Conservation (phyloP, 352 stramenopile genomes). For the Stramenopiles sp. region DNA sequence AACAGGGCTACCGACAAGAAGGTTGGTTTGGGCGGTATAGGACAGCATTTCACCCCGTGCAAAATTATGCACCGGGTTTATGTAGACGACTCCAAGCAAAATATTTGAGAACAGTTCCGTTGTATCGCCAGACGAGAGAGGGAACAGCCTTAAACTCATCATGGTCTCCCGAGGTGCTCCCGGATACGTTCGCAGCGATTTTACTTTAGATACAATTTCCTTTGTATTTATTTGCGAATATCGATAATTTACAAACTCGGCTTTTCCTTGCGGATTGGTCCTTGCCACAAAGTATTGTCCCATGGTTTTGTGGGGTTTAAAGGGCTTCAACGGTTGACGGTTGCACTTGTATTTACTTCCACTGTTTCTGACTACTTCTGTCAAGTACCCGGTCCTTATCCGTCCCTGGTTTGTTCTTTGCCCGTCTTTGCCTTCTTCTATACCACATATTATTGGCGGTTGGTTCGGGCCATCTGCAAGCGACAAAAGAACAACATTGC, state of each 20-base stretch:
- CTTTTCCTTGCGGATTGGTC: conserved; percentile 2
- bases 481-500: no score
- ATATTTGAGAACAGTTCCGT: not conserved
- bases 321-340: no score
- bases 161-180: not conserved
- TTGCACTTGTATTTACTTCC: no score
- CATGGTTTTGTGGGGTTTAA: no score
- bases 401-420: no score
- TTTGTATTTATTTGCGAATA: conserved; percentile 5
- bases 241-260: not conserved
- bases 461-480: no score
- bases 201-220: not conserved
- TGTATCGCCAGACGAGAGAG: not conserved
- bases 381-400: no score
- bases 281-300: not conserved
- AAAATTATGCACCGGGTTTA: not conserved
- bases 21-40: not conserved
- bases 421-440: no score
- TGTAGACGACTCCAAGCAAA: not conserved
- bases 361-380: no score
- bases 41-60: conserved; percentile 4
- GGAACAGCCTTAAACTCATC: not conserved
- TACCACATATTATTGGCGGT: no score
- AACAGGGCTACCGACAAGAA: not conserved
- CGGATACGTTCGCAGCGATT: not conserved